phyloP scores from a whole-genome alignment of 163 green algal genomes.

The Scenedesmus sp. region DNA sequence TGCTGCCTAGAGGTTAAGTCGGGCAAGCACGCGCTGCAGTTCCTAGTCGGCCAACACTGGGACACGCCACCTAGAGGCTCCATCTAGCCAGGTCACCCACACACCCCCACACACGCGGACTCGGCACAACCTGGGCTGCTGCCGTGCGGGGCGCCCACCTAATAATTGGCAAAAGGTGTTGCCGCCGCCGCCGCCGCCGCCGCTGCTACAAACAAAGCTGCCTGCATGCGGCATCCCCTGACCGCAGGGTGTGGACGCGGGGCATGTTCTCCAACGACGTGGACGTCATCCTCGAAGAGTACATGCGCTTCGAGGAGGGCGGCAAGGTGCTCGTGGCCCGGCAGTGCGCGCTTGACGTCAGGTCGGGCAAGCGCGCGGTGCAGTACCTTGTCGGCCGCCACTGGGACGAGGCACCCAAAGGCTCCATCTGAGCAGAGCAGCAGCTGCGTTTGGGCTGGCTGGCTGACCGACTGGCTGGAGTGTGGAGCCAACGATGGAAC shows the following conservation, averaged over 20 bases:
- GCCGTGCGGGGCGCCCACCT: no score
- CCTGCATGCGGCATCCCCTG: not conserved
- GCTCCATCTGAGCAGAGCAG: not conserved
- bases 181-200: no score
- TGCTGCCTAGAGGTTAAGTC: conserved; percentile 4
- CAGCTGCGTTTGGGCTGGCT: no score
- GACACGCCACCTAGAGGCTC: not conserved
- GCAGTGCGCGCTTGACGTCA: conserved; percentile 12
- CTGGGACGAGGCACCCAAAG: not conserved
- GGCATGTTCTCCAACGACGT: conserved; percentile 26
- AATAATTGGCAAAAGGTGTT: not conserved
- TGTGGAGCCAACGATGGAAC: no score
- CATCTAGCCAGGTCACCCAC: not conserved
- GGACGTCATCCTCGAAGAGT: conserved; percentile 46
- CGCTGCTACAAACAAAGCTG: not conserved
- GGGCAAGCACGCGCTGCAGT: conserved; percentile 23
- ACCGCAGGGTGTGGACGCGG: conserved; percentile 10
- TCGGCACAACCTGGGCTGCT: no score
- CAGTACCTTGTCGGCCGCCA: conserved; percentile 1
- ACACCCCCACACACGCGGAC: not conserved
- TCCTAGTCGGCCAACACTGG: not conserved
- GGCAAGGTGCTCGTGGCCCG: conserved; percentile 36
- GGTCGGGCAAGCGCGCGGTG: conserved; percentile 16
- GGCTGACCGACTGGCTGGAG: no score
- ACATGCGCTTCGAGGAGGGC: conserved; percentile 46